phyloP scores from a whole-genome alignment of 1,284 basidiomycete genomes.

The Ceratobasidium sp. region DNA sequence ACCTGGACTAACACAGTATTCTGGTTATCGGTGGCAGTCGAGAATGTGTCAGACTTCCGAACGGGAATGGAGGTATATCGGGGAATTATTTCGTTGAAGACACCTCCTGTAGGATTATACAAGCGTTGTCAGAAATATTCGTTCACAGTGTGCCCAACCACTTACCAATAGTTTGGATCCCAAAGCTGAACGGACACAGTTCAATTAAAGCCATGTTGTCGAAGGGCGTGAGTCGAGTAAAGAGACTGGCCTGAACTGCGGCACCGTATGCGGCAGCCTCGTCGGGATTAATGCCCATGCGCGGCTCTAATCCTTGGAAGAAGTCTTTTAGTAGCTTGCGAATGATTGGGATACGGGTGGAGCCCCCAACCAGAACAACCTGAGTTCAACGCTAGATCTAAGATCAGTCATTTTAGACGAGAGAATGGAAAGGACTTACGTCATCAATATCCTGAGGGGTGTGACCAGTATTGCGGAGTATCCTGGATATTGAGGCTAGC shows the following conservation, averaged over 20 bases:
- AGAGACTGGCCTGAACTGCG: conserved; percentile 82
- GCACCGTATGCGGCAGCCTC: conserved; percentile 99
- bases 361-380: conserved; percentile 77
- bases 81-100: conserved; percentile 71
- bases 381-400: conserved; percentile 59
- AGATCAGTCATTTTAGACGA: conserved; percentile 54
- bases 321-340: conserved; percentile 98
- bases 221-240: no score
- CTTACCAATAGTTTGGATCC: conserved; percentile 70
- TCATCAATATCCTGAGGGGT: conserved; percentile 73
- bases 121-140: no score
- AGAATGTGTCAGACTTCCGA: conserved; percentile 75
- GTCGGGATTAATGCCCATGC: conserved; percentile 99
- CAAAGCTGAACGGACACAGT: conserved; percentile 70
- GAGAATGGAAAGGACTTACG: conserved; percentile 65
- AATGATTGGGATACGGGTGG: conserved; percentile 99
- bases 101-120: conserved; percentile 60
- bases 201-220: no score
- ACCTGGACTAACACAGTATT: conserved; percentile 74
- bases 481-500: conserved; percentile 73
- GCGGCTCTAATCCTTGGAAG: conserved; percentile 96
- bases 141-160: no score
- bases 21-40: conserved; percentile 68
- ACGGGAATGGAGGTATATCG: conserved; percentile 73
- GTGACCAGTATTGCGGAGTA: conserved; percentile 70